Evolutionary conservation across 1,284 basidiomycete species (phyloP), one percentile per base, ranked within the genome.

Genomic region (Cutaneotrichosporon cavernicola): DNA sequence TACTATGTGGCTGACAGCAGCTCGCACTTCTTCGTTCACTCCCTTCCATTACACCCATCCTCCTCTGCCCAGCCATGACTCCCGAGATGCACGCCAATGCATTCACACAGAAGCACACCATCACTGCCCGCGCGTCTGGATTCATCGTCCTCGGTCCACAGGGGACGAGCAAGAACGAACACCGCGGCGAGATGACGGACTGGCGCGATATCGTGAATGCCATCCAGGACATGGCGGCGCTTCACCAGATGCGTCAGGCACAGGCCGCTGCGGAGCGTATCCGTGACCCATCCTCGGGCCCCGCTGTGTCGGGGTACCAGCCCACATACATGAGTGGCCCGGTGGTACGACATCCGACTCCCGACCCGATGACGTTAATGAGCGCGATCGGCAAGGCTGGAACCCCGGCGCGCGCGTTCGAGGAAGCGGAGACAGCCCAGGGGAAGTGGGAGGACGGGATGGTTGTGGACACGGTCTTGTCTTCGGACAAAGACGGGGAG

Each of bases 41-140:
- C 0, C 83, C 89, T 8, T 89, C 91, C 0, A 84, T 84, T 2
- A 96, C 90, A 0, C 89, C 90, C 2, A 92, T 91, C 11, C 90
- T 89, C 72, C 80, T 98, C 32, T 98, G 95, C 73, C 96, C 96
- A 3, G 94, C 96, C 0, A 98, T 98, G 95, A 98, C 98, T 77
- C 97, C 94, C 4, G 83, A 91, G 69, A 98, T 97, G 94, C 97
- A 91, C 75, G 86, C 90, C 67, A 93, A 99, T 74, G 91, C 92
- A 21, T 83, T 97, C 40, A 98, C 96, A 0, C 84, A 85, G 2
- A 85, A 88, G 66, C 96, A 99, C 72, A 76, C 97, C 26, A 83
- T 85, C 11, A 74, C 89, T 38, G 84, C 93, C 1, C 83, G 82
- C 21, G 84, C 89, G 51, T 84, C 97, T 11, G 85, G 86, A 2